phyloP scores from a whole-genome alignment of 2,329 filamentous ascomycete genomes.

The Neofusicoccum sp. region DNA sequence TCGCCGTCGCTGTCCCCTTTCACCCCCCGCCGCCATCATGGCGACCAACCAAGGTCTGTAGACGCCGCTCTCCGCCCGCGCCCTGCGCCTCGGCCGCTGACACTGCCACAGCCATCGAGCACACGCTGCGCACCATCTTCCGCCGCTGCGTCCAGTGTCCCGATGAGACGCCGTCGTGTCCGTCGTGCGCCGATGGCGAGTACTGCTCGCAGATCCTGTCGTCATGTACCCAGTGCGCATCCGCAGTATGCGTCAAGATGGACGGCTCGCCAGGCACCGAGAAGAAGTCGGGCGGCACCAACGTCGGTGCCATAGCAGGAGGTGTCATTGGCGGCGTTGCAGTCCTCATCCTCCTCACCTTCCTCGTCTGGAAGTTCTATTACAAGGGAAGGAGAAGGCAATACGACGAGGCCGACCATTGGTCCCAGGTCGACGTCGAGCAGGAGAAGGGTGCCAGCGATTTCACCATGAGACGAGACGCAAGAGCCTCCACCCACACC shows the following conservation, averaged over 20 bases:
- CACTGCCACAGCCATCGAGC: constrained; percentile 32
- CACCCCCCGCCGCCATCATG: background rate
- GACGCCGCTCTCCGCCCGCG: background rate
- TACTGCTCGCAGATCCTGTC: constrained; percentile 60
- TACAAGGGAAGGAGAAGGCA: constrained; percentile 75
- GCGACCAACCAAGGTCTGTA: constrained; percentile 9
- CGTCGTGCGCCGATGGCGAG: constrained; percentile 54
- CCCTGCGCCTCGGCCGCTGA: background rate
- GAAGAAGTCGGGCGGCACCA: constrained; percentile 50
- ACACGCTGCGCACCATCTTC: constrained; percentile 47
- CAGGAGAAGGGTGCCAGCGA: constrained; percentile 58
- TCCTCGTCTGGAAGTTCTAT: constrained; percentile 83
- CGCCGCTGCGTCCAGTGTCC: constrained; percentile 61
- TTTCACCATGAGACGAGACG: constrained; percentile 55
- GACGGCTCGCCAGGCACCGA: constrained; percentile 39
- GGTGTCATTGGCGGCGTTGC: constrained; percentile 83
- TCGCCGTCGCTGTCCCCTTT: background rate
- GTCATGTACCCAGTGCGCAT: constrained; percentile 60
- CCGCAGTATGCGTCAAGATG: constrained; percentile 52
- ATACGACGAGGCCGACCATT: constrained; percentile 54
- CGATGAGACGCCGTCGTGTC: constrained; percentile 53
- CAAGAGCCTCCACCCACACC: constrained; percentile 77
- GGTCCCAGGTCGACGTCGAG: constrained; percentile 55
- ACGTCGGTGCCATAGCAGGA: constrained; percentile 82
- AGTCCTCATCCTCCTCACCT: constrained; percentile 71